phyloP scores from a whole-genome alignment of 495 filamentous ascomycete genomes.

The Sphaerosporella brunnea region DNA sequence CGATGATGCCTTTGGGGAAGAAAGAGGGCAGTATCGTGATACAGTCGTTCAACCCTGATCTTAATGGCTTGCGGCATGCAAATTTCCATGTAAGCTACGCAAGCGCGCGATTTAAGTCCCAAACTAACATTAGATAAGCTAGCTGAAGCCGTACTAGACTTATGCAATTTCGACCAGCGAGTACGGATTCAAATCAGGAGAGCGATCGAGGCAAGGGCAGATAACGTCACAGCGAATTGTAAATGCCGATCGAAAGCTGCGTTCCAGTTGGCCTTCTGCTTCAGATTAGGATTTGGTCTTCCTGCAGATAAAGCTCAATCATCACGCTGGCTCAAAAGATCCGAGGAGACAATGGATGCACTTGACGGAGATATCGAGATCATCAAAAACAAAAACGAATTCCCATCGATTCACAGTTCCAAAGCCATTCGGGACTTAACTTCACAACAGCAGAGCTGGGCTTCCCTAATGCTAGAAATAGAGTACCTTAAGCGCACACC shows the following conservation, averaged over 20 bases:
- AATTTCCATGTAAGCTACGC: not conserved
- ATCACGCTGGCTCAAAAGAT: not conserved
- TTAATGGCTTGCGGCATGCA: too few relatives aligned
- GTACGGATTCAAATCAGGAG: not conserved
- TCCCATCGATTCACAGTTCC: not conserved
- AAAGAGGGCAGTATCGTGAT: too few relatives aligned
- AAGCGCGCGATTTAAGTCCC: not conserved
- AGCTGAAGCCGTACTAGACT: not conserved
- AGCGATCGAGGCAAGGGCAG: not conserved
- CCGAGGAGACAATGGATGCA: not conserved
- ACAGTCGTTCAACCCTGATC: too few relatives aligned
- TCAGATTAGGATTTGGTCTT: not conserved
- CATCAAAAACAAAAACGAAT: not conserved
- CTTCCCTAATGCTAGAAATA: not conserved
- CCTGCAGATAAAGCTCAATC: not conserved
- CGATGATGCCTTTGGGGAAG: too few relatives aligned
- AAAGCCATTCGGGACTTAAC: not conserved
- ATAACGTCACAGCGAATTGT: not conserved
- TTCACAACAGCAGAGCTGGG: too few relatives aligned
- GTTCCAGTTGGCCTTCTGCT: constrained; percentile 4
- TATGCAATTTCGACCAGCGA: not conserved
- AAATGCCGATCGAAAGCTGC: not conserved
- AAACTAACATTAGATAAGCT: not conserved
- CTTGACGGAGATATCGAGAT: not conserved
- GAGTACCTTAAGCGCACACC: not conserved